Evolutionary conservation across 306 rosid genomes (phyloP), one percentile per base, ranked within the genome.

Genomic region (Prunus dulcis): DNA sequence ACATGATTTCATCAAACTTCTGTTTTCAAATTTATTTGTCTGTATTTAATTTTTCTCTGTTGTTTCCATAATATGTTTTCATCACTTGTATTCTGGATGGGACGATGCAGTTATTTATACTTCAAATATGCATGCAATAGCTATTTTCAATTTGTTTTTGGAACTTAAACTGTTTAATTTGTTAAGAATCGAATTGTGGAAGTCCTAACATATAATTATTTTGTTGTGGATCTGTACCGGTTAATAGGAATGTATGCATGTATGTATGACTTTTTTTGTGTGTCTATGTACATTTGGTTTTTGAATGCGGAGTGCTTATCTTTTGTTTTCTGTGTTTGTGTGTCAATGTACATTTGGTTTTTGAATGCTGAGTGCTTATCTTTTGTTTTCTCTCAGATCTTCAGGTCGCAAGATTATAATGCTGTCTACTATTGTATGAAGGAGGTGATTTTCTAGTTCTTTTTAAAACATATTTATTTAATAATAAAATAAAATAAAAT

Each of bases 401-500:
- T 92, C 82, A 88, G 99, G 93, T 95, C 99, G 9, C 99, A 95
- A 72, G 99, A 95, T 84, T 92, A 95, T 67, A 91, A 88, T 66
- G 88, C 98, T 9, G 92, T 95, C 22, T 78, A 85, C 64, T 95
- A 86, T 79, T 90, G 97, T 72, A 76, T 95, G 50, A 85, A 88
- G 85, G 90, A 90, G 95, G 98, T 93, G 79, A 81, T 43, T 6
- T 53, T 47, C 61, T 76, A 22, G 41, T 52, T 32, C 0, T 38
- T 20, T 65, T 43, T 81, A 38, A 38, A 56, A 7, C 32, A 53
- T 64, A 69, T 50, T 66, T 70, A 38, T 46, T 4, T 23, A 23
- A 23, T 23, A 23, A 23, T 23, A 23, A 23, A 23, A 23, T n/a
- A n/a, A 23, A 23, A 23, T 23, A 23, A 23, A 23, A 23, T 23